Base-by-base conservation (phyloP, 2,329 filamentous ascomycete species). In the Chaetomiaceae sp. region DNA sequence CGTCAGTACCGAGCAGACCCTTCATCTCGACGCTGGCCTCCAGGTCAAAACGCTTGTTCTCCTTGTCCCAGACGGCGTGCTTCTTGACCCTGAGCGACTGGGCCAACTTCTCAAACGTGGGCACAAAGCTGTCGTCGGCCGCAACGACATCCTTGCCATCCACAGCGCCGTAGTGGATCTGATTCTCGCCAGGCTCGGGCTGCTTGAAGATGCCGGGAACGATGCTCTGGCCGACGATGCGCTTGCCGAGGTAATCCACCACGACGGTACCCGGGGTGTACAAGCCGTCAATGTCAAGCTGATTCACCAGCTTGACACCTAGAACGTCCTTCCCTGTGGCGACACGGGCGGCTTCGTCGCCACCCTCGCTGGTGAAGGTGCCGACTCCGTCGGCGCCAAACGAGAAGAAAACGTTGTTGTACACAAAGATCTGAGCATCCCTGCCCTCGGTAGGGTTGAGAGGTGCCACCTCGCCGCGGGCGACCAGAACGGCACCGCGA, bases 401-500 rank as follows among this genome's bases (percentile, higher is more conserved):
- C 1, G 93, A 97, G 73, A 95, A 98, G 73, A 98, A 98, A 56
- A 98, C 89, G 68, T 98, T 98, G 75, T 97, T 97, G 74, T 97
- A 96, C 19, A 98, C 91, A 61, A 95, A 98, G 55, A 98, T 98
- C 65, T 98, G 93, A 4, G 93, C 93, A 65, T 98, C 91, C 56
- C 78, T 81, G 53, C 77, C 83, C 69, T 98, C 93, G 0, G 91
- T 97, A 6, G 93, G 94, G 70, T 98, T 98, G 45, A 98, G 71
- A 6, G 93, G 88, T 17, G 89, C 83, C 53, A 98, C 86, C 65
- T 98, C 93, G 44, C 93, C 93, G 47, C 88, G 80, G 19, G 90
- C 91, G 44, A 98, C 91, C 56, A 97, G 74, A 37, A 96, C 86
- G 26, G 93, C 91, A 52, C 93, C 93, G 51, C 88, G 83, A 33